phyloP scores from a whole-genome alignment of 2,329 filamentous ascomycete genomes.

The Botryotinia narcissicola region DNA sequence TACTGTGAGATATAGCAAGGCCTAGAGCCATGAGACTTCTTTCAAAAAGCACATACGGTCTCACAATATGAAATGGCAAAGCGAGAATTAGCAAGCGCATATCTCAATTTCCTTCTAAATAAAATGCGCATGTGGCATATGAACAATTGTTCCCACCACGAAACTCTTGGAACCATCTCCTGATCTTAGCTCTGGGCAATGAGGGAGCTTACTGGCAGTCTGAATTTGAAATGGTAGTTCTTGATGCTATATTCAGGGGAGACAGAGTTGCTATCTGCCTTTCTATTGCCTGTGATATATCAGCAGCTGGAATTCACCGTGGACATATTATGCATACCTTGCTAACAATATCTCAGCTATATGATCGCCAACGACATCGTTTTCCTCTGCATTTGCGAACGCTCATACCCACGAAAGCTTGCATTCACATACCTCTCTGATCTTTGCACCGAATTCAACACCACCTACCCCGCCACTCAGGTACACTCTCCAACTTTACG shows the following conservation, averaged over 20 bases:
- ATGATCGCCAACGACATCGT: constrained; percentile 78
- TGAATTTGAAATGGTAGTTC: not conserved
- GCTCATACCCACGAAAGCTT: constrained; percentile 93
- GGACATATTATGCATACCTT: not conserved
- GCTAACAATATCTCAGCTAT: constrained; percentile 57
- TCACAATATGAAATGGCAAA: not conserved
- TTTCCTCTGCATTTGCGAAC: constrained; percentile 92
- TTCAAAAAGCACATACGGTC: not conserved
- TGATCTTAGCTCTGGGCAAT: not conserved
- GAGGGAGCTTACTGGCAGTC: not conserved
- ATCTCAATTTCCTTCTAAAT: not conserved
- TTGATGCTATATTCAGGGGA: not conserved
- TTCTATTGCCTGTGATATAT: not conserved
- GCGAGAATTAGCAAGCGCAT: not conserved
- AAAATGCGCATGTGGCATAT: not conserved
- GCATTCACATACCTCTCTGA: constrained; percentile 98
- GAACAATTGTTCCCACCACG: not conserved
- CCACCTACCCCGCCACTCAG: constrained; percentile 72
- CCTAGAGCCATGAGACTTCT: not conserved
- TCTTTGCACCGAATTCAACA: constrained; percentile 85
- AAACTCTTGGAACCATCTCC: not conserved
- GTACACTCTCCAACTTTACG: constrained; percentile 73
- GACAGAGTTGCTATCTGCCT: not conserved
- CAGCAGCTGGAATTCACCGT: not conserved
- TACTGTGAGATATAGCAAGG: not conserved